Percentiles rank a stretch among this genome's conserved stretches.
phyloP scores from a whole-genome alignment of 2,329 filamentous ascomycete species.

The Epichloe scottii region DNA sequence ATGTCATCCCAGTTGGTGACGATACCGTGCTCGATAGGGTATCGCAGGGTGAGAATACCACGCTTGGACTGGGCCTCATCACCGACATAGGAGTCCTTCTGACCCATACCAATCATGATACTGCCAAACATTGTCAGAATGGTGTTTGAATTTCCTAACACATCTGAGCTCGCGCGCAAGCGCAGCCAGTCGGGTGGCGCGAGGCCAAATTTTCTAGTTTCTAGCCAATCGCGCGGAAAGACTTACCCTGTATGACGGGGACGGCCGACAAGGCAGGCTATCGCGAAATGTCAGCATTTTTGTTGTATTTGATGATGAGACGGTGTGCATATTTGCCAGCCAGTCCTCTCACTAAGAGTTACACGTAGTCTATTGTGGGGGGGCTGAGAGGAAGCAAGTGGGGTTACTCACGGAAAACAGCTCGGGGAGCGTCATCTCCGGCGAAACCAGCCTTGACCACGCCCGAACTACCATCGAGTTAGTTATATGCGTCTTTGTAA shows the following conservation, averaged over 20 bases:
- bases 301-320: background rate
- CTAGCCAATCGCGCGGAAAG: background rate
- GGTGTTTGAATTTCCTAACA: background rate
- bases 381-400: slow-evolving; percentile 17
- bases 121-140: slow-evolving; percentile 32
- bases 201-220: background rate
- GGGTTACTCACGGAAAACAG: slow-evolving; percentile 90
- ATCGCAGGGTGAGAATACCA: slow-evolving; percentile 99
- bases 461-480: slow-evolving; percentile 66
- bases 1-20: slow-evolving; percentile 99
- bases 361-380: slow-evolving; percentile 2
- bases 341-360: slow-evolving; percentile 6
- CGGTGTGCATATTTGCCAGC: slow-evolving; percentile 1
- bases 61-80: slow-evolving; percentile 99
- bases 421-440: slow-evolving; percentile 99
- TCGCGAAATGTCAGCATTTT: slow-evolving; percentile 23
- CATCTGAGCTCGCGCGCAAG: background rate
- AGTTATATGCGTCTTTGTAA: slow-evolving; percentile 18
- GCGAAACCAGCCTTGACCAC: slow-evolving; percentile 99
- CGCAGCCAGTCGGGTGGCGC: background rate
- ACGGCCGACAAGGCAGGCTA: slow-evolving; percentile 98
- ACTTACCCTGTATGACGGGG: slow-evolving; percentile 99
- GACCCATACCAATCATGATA: slow-evolving; percentile 99
- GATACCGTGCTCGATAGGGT: slow-evolving; percentile 99
- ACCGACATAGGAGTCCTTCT: slow-evolving; percentile 99